Base-by-base conservation (phyloP, 139 green algal species). In the Axilococcus clingmanii region DNA sequence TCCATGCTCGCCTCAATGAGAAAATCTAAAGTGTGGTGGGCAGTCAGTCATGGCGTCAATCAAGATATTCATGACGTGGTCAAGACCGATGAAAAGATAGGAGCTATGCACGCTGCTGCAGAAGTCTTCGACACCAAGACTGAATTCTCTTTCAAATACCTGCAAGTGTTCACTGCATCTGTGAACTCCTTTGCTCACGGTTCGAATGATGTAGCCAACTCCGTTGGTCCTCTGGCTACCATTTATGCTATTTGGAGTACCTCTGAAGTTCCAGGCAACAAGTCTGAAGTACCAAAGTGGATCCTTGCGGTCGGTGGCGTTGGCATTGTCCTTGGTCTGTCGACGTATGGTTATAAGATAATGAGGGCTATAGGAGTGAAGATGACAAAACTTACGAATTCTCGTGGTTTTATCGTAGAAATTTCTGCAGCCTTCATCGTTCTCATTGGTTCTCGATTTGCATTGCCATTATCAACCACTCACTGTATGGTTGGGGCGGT, bases 81-180 rank as follows among this genome's bases (percentile, higher is more conserved):
- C 2, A 54, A 78, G 9, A 27, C 42, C 17, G 42, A 73, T 20
- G 44, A 52, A 7, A 15, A 25, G 40, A 59, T 79, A 9, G 32
- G 55, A 3, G 56, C 56, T n/a, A 75, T 90, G 17, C 69, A 82
- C 50, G 63, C 56, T 16, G 44, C 57, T 40, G 71, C 76, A 19
- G 83, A 90, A 64, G 31, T 69, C 19, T 94, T 87, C 40, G 74
- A 85, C 53, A 48, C 64, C 9, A 56, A 66, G 24, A 84, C 82
- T 3, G 82, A 91, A 71, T 35, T 62, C 14, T 28, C 63, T 25
- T 87, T 82, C 68, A 68, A 65, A 29, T 85, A 85, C 23, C 59
- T 81, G 15, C 86, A 95, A 72, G 78, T 95, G 23, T 74, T 94
- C 59, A 85, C 83, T 20, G 80, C 88, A 4, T 80, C 68, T 57